A percentile compares a stretch with the other conserved stretches of the same genome.
phyloP scores from a whole-genome alignment of 257 asterid species.

The Solanum etuberosum region DNA sequence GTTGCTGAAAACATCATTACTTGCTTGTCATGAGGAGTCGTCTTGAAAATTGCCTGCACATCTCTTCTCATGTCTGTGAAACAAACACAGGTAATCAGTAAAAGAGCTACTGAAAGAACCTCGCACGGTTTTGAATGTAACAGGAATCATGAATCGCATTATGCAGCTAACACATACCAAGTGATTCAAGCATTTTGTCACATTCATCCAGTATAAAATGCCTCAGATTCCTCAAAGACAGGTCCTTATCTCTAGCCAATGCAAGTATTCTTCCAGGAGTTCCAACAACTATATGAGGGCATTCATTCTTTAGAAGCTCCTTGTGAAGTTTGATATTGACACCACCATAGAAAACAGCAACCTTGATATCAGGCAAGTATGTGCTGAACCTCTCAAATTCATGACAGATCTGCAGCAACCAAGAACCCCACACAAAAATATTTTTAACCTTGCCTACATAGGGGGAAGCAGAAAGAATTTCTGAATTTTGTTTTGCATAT shows the following conservation, averaged over 20 bases:
- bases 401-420: constrained; percentile 56
- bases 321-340: constrained; percentile 67
- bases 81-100: neutral
- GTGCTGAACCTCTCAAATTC: constrained; percentile 89
- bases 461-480: neutral
- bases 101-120: neutral
- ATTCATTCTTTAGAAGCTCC: constrained; percentile 81
- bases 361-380: constrained; percentile 58
- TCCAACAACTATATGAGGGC: constrained; percentile 88
- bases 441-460: neutral
- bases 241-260: constrained; percentile 70
- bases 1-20: constrained; percentile 98
- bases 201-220: constrained; percentile 86
- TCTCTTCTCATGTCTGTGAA: constrained; percentile 78
- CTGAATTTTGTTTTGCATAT: neutral
- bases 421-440: neutral
- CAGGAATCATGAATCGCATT: neutral
- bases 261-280: constrained; percentile 87
- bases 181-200: constrained; percentile 90
- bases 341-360: constrained; percentile 86
- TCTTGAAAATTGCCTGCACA: constrained; percentile 84
- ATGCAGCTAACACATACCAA: constrained; percentile 35
- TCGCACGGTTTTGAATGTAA: neutral
- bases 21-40: constrained; percentile 92
- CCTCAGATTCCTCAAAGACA: constrained; percentile 67